Evolutionary conservation across 169 alveolate genomes (phyloP), one percentile per base, ranked within the genome.

Genomic region (Besnoitia besnoiti): DNA sequence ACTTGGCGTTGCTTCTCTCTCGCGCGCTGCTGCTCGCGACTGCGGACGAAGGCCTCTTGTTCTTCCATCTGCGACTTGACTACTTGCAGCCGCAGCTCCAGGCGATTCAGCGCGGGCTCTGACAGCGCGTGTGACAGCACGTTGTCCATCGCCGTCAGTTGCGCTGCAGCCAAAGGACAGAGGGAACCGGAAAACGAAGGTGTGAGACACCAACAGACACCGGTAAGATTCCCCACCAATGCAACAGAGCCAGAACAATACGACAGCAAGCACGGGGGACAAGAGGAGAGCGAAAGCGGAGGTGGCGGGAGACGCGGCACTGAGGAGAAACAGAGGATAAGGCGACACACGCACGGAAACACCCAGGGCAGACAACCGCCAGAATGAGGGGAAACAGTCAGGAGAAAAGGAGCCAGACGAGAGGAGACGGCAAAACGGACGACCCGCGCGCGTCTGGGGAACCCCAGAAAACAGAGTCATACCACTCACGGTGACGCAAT

Each of bases 31-130:
- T 77, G 87, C 8, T 44, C 21, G 12, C 87, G 87, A 0, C 55
- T 51, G 59, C 40, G 61, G 37, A 40, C 12, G 30, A 37, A 40
- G n/a, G 35, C 87, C 2, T 77, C 59, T 40, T 77, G 87, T 55
- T 77, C 87, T n/a, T 77, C 87, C 39, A 77, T 51, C 87, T 77
- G 87, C 40, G 59, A 12, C 87, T 77, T 39, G 59, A 77, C 59
- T 33, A 77, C 42, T 27, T 77, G 87, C 59, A 77, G 87, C 55
- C 87, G 87, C 87, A 55, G 19, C 40, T 39, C 87, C 87, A 77
- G 59, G 19, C 30, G 61, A 35, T 39, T 44, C 37, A 77, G 59
- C 1, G 14, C 55, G 12, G n/a, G 5, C 59, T 77, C 87, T 0
- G 87, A 77, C 30, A 77, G 24, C 10, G 47, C n/a, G 44, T 42